Percentiles rank a stretch among this genome's conserved stretches.
phyloP scores from a whole-genome alignment of 345 rosid species.

The Gossypium longicalyx region DNA sequence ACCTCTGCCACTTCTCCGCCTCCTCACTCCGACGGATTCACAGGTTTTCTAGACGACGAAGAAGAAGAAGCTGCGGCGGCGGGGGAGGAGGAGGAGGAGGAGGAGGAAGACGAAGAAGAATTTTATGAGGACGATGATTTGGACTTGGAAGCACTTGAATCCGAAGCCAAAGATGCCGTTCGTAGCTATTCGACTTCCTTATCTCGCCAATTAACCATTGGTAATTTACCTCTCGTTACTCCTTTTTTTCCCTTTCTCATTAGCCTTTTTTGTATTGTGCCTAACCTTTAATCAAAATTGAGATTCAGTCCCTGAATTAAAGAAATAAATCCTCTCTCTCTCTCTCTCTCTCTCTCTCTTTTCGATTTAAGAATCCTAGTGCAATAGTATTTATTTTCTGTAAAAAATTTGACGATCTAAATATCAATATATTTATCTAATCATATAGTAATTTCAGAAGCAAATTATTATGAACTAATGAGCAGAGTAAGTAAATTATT shows the following conservation, averaged over 20 bases:
- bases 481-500: too few species aligned
- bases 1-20: constrained; percentile 22
- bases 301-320: too few species aligned
- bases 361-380: too few species aligned
- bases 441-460: too few species aligned
- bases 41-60: background rate
- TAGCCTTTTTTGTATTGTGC: background rate
- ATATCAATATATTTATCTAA: too few species aligned
- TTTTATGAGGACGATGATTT: constrained; percentile 37
- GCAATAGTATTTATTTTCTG: too few species aligned
- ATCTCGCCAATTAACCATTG: constrained; percentile 56
- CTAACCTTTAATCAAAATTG: too few species aligned
- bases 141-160: constrained; percentile 60
- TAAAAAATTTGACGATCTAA: too few species aligned
- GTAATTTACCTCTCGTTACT: constrained; percentile 27
- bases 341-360: too few species aligned
- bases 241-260: too few species aligned
- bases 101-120: constrained; percentile 17
- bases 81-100: constrained; percentile 14
- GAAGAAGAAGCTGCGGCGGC: constrained; percentile 8
- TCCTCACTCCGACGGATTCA: constrained; percentile 22
- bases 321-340: too few species aligned
- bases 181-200: constrained; percentile 53
- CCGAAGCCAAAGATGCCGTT: constrained; percentile 64
- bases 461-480: too few species aligned